A percentile compares a stretch with the other conserved stretches of the same genome.
Conservation (phyloP, 2,329 filamentous ascomycete genomes). For the Beauveria sp. region DNA sequence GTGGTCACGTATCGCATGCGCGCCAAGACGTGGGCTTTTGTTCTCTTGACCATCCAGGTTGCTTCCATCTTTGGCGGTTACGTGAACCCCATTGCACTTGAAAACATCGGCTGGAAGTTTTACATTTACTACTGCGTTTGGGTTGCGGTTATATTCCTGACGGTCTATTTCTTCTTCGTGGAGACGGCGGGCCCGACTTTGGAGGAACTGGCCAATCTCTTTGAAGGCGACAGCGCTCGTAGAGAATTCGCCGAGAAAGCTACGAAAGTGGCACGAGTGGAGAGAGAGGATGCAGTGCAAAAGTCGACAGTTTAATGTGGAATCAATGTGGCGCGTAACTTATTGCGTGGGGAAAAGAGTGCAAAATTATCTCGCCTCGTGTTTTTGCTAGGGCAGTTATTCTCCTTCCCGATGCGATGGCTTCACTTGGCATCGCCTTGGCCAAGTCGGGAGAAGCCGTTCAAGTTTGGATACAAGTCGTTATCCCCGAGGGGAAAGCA, state of each 20-base stretch:
- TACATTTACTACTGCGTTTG: conserved; percentile 35
- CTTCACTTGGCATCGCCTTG: neutral
- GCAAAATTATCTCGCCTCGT: neutral
- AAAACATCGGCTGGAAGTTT: conserved; percentile 32
- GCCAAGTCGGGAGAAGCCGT: neutral
- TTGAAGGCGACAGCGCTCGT: conserved; percentile 14
- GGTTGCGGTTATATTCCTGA: conserved; percentile 28
- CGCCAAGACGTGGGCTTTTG: conserved; percentile 33
- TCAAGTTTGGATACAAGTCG: neutral
- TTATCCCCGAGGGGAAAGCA: neutral
- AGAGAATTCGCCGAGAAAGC: conserved; percentile 13
- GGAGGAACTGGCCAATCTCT: conserved; percentile 25
- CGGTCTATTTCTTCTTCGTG: conserved; percentile 33
- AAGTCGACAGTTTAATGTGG: conserved; percentile 2
- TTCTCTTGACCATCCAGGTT: conserved; percentile 31
- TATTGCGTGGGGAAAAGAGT: neutral
- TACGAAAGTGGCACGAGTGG: conserved; percentile 13
- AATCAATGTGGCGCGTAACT: neutral
- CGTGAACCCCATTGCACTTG: conserved; percentile 31
- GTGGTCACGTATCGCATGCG: conserved; percentile 34
- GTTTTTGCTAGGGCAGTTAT: neutral
- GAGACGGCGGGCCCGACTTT: conserved; percentile 30
- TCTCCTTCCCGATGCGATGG: neutral
- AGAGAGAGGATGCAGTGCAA: conserved; percentile 9
- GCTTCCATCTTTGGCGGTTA: conserved; percentile 31